A percentile compares a stretch with the other conserved stretches of the same genome.
Conservation (phyloP, 495 filamentous ascomycete species). For the Antarctomyces pellizariae region DNA sequence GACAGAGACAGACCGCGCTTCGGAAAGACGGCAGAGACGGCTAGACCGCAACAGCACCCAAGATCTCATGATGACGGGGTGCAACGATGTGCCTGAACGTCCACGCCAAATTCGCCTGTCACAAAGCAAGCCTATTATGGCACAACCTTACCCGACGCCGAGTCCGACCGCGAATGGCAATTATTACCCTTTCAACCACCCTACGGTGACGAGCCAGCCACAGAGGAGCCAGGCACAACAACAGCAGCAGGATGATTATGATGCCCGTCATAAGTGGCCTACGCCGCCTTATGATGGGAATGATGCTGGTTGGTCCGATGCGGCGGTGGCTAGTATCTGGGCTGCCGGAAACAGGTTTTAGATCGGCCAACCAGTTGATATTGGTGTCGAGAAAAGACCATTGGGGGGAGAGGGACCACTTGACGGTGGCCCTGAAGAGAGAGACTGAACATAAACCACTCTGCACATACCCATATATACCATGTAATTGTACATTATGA, state of each 20-base stretch:
- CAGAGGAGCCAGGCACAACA: no score
- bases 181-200: no score
- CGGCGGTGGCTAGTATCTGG: constrained; percentile 54
- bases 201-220: no score
- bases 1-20: constrained; percentile 20
- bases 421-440: no score
- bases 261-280: constrained; percentile 55
- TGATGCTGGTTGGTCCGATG: constrained; percentile 72
- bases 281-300: constrained; percentile 70
- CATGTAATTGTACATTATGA: no score
- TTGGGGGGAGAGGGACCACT: no score
- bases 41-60: constrained; percentile 24
- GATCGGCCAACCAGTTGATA: no score
- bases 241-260: constrained; percentile 23
- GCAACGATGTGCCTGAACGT: constrained; percentile 5
- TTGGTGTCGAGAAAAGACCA: no score
- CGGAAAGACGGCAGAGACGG: no score
- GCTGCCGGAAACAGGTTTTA: constrained; percentile 35
- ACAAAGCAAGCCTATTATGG: constrained; percentile 31
- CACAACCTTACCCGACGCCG: constrained; percentile 78
- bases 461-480: no score
- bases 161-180: constrained; percentile 72
- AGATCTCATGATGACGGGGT: no score
- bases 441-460: no score
- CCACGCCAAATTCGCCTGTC: constrained; percentile 25